Conservation (phyloP, 208 protist species). For the Lotmaria passim region DNA sequence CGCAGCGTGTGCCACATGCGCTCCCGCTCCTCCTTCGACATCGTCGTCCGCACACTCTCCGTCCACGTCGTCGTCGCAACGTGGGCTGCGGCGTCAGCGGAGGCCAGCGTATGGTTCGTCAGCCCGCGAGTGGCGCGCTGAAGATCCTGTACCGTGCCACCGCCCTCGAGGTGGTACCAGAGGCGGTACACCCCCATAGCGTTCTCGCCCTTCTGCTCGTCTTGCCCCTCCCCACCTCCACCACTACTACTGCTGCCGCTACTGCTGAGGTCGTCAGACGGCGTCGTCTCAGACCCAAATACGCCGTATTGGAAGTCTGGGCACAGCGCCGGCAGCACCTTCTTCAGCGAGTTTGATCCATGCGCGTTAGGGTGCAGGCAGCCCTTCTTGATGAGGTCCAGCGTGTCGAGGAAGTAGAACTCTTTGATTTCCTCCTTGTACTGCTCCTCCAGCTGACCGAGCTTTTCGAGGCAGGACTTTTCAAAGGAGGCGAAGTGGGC, state of each 20-base stretch:
- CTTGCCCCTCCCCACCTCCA: conserved; percentile 27
- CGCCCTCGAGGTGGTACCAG: conserved; percentile 90
- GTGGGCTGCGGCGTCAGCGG: not conserved
- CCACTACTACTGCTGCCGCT: conserved; percentile 7
- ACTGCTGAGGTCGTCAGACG: conserved; percentile 6
- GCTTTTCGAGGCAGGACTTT: conserved; percentile 87
- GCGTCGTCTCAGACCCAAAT: conserved; percentile 62
- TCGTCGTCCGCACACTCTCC: conserved; percentile 23
- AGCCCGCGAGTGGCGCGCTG: conserved; percentile 31
- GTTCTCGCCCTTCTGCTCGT: conserved; percentile 86
- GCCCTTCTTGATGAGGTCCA: conserved; percentile 84
- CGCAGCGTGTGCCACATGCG: conserved; percentile 77
- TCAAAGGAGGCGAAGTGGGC: conserved; percentile 91
- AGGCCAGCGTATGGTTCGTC: not conserved
- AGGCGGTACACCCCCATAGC: conserved; percentile 89
- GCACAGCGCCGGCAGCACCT: conserved; percentile 86
- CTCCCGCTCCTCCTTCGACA: conserved; percentile 61
- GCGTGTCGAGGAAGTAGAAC: conserved; percentile 90
- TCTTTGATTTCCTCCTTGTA: conserved; percentile 81
- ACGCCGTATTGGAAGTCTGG: conserved; percentile 89
- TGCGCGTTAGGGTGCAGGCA: conserved; percentile 83
- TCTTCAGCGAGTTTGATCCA: conserved; percentile 91
- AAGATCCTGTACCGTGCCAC: conserved; percentile 76
- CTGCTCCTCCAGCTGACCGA: conserved; percentile 71
- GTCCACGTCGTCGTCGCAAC: conserved; percentile 21